Base-by-base conservation (phyloP, 768 basidiomycete genomes). In the Hericium erinaceus region DNA sequence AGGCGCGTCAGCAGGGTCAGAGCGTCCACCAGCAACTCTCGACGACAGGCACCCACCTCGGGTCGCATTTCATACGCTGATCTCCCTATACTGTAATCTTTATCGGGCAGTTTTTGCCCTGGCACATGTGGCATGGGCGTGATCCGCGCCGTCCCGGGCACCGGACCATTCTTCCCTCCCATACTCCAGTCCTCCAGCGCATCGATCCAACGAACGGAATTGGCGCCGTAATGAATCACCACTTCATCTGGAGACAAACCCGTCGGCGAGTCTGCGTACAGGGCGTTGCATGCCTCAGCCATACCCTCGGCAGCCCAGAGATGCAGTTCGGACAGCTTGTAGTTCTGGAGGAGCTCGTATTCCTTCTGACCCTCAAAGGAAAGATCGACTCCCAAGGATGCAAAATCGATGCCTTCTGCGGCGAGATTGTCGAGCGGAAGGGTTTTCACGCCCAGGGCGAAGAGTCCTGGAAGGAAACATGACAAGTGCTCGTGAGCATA, bases 291-390 rank as follows among this genome's bases (percentile, higher is more conserved):
- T 13, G 77, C 84, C 65, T 86, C 78, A 37, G 84, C 83, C 24
- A 91, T 73, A 16, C 87, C 87, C 65, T 88, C 78, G 1, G 88
- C 89, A 3, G 84, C 88, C 83, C 85, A 89, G 55, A 81, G 71
- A 65, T 89, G 87, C 28, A 85, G 66, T n/a, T 85, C 75, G 50
- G 75, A 75, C n/a, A 86, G 74, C 60, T 81, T 74, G 61, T 80
- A 80, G 10, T 65, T 67, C 13, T 71, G 65, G 10, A 85, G 71
- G 2, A 65, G 65, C 49, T 72, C 70, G 49, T 73, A 74, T 38
- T 73, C 75, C 41, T 52, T 51, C 26, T 62, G 64, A 0, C 60
- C 60, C 38, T 55, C 52, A 13, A 60, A 58, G 52, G 64, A 62
- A 18, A 69, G 64, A 40, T 67, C 63, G 2, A 61, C 53, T 7